Conservation (phyloP, 352 stramenopile genomes). For the Phytophthora macrochlamydospora region DNA sequence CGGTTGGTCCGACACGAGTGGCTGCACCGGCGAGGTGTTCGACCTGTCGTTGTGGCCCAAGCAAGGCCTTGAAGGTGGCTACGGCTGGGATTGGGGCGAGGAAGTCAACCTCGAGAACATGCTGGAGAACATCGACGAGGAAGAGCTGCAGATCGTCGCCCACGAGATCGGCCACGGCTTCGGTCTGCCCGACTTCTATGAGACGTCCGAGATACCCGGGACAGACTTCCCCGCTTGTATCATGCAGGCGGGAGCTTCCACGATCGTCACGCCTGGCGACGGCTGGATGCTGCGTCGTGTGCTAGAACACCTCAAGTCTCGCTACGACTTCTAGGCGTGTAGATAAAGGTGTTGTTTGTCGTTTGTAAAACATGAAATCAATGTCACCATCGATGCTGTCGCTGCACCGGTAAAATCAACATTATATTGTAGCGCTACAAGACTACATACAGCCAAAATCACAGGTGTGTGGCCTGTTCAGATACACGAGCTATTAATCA, state of each 20-base stretch:
- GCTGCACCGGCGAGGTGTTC: constrained; percentile 31
- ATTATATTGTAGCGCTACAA: too few relatives aligned
- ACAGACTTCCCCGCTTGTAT: constrained; percentile 14
- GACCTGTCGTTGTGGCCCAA: constrained; percentile 39
- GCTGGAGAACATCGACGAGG: constrained; percentile 12
- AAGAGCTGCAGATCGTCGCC: constrained; percentile 10
- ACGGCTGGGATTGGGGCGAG: constrained; percentile 21
- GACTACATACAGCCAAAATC: too few relatives aligned
- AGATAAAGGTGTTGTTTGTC: neutral
- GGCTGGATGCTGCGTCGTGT: constrained; percentile 27
- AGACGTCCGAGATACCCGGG: constrained; percentile 4
- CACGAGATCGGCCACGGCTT: constrained; percentile 13
- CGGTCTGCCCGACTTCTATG: constrained; percentile 14
- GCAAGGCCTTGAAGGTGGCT: constrained; percentile 19
- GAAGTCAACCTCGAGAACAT: constrained; percentile 27
- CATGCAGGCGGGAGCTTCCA: constrained; percentile 17
- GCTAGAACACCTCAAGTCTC: constrained; percentile 17
- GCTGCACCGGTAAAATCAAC: too few relatives aligned
- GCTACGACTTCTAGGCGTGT: constrained; percentile 10
- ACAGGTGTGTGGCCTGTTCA: too few relatives aligned
- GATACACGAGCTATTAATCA: too few relatives aligned
- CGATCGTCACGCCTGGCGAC: constrained; percentile 12
- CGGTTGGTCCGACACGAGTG: constrained; percentile 22
- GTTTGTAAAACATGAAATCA: neutral
- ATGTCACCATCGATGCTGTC: too few relatives aligned